Evolutionary conservation across 2,329 filamentous ascomycete genomes (phyloP), one percentile per base, ranked within the genome.

Genomic region (Bipolaris bicolor): DNA sequence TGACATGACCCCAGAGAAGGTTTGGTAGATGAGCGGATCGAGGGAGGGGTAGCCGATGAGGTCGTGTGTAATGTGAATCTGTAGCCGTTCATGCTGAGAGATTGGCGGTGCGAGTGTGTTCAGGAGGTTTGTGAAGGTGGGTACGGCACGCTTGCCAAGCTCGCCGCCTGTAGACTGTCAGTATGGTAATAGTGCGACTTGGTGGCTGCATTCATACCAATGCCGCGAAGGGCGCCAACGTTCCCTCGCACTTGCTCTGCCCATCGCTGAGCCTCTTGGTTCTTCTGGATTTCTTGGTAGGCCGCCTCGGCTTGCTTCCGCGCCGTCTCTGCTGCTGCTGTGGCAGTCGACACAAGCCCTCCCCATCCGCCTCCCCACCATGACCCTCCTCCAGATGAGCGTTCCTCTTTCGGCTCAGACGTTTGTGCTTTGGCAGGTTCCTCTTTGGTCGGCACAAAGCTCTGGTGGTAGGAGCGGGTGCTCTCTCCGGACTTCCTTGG

Each of bases 41-140:
- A 99, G 87, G 16, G 92, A 94, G 2, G 95, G 95, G 76, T 99
- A 99, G 66, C 92, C 92, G 66, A 92, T 88, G 41, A 99, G 86
- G 76, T 98, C 95, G 81, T 99, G 95, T 7, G 94, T 97, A 63
- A 95, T 96, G 80, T 99, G 95, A 69, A 99, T 98, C 70, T 96
- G 90, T 7, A 99, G 89, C 48, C 94, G 91, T 79, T 99, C 95
- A 79, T 99, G 95, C 7, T 94, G 95, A 53, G 92, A 93, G 72
- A 99, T 99, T 10, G 95, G 95, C 44, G 95, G 95, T 0, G 95
- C 95, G 63, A 99, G 88, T 24, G 93, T 97, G 77, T 98, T 91
- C 61, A 99, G 86, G 70, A 99, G 90, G 72, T 92, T 92, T 74
- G 93, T 94, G 74, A 99, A 97, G 44, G 95, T 97, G 29, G 95